A percentile compares a stretch with the other conserved stretches of the same genome.
These are phyloP conservation scores for Carallia brachiata DNA, from an alignment of 345 rosid species.

Conservation along the genomic window DNA sequence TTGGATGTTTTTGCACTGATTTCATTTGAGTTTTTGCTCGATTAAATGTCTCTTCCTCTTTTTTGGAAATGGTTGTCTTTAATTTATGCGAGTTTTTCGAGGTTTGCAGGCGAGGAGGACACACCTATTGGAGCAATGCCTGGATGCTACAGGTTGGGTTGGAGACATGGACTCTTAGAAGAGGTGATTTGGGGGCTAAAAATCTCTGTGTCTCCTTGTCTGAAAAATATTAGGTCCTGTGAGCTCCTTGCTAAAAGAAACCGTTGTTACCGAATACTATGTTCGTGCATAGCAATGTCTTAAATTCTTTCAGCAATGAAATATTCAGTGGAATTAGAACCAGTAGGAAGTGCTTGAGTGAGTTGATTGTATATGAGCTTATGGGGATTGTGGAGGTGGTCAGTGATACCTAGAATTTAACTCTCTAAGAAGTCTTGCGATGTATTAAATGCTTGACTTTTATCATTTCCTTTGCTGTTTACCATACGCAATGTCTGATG, in stretches of 20 bases:
- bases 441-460: neutral
- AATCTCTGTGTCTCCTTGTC: neutral
- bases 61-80: neutral
- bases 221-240: neutral
- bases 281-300: neutral
- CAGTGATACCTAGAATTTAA: neutral
- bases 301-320: neutral
- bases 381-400: too few species aligned
- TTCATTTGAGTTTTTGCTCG: conserved; percentile 9
- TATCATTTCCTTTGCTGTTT: neutral
- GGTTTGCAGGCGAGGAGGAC: conserved; percentile 78
- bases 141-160: conserved; percentile 95
- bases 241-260: too few species aligned
- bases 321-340: neutral
- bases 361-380: too few species aligned
- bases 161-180: conserved; percentile 89
- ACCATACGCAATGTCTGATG: conserved; percentile 8
- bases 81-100: conserved; percentile 1
- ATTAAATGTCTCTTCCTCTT: neutral
- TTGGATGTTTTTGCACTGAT: conserved; percentile 24
- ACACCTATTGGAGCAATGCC: conserved; percentile 99
- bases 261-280: neutral
- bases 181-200: conserved; percentile 47
- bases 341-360: neutral
- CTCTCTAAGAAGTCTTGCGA: neutral